phyloP scores from a whole-genome alignment of 192 early-diverging fungal genomes.

The Coemansia reversa region DNA sequence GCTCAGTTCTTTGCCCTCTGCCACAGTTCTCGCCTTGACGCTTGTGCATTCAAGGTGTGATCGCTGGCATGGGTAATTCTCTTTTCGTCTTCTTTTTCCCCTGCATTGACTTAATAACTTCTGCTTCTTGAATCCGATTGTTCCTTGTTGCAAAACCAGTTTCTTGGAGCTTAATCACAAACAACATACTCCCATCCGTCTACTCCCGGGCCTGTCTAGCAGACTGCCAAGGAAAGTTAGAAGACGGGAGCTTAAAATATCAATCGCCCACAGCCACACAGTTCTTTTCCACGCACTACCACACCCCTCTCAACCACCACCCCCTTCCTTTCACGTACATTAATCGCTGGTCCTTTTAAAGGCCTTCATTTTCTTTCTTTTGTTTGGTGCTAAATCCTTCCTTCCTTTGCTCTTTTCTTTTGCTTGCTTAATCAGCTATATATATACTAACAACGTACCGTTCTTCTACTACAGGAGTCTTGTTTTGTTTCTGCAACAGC shows the following conservation, averaged over 20 bases:
- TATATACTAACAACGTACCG: too few species aligned
- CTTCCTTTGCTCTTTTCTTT: too few species aligned
- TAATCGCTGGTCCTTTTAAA: conserved; percentile 2
- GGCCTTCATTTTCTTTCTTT: not conserved
- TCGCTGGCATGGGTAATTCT: not conserved
- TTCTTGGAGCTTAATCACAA: not conserved
- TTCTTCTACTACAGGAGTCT: too few species aligned
- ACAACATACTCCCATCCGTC: not conserved
- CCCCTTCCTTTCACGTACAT: not conserved
- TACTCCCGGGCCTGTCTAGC: not conserved
- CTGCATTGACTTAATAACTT: not conserved
- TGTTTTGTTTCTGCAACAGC: too few species aligned
- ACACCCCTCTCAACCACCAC: not conserved
- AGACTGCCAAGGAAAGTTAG: not conserved
- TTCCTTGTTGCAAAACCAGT: not conserved
- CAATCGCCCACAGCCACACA: too few species aligned
- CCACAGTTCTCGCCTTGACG: not conserved
- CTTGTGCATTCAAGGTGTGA: not conserved
- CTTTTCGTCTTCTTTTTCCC: not conserved
- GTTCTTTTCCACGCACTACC: too few species aligned
- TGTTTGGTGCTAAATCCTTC: not conserved
- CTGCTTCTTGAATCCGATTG: conserved; percentile 1
- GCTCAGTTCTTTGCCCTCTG: not conserved
- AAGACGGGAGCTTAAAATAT: not conserved
- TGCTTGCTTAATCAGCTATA: too few species aligned